phyloP scores from a whole-genome alignment of 495 filamentous ascomycete genomes.

The Penicillium maclennaniae region DNA sequence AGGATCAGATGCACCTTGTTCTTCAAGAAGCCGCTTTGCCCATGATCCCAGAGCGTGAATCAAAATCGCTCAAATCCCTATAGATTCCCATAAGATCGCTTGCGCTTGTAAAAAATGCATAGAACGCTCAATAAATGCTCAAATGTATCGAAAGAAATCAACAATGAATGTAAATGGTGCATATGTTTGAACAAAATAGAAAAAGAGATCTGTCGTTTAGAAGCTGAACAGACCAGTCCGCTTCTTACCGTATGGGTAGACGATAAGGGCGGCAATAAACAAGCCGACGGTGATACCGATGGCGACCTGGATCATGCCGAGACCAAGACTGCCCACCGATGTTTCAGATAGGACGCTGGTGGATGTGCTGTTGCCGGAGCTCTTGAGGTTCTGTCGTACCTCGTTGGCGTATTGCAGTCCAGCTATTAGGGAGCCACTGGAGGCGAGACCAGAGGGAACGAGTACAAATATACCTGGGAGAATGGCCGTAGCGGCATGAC shows the following conservation, averaged over 20 bases:
- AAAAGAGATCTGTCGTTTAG: constrained; percentile 33
- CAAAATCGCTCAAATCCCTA: not conserved
- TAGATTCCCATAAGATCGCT: not conserved
- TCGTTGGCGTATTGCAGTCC: constrained; percentile 76
- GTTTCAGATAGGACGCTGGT: constrained; percentile 34
- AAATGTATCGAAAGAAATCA: not conserved
- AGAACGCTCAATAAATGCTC: not conserved
- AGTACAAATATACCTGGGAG: constrained; percentile 92
- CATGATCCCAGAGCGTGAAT: not conserved
- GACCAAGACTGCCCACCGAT: constrained; percentile 72
- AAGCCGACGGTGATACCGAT: constrained; percentile 90
- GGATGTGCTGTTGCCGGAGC: constrained; percentile 35
- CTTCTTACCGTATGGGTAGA: constrained; percentile 88
- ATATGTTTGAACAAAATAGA: constrained; percentile 5
- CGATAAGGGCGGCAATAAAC: constrained; percentile 76
- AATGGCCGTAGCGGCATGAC: constrained; percentile 84
- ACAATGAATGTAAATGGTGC: not conserved
- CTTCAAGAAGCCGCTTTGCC: not conserved
- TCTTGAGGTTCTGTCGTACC: constrained; percentile 52
- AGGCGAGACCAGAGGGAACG: constrained; percentile 84
- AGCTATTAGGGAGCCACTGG: constrained; percentile 70
- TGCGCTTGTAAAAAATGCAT: not conserved
- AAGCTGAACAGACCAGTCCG: constrained; percentile 86
- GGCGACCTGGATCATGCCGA: constrained; percentile 85
- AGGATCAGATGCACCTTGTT: not conserved